A percentile compares a stretch with the other conserved stretches of the same genome.
These are phyloP conservation scores for Tricholoma sp. DNA, from an alignment of 768 basidiomycete genomes.

Conservation along the genomic window DNA sequence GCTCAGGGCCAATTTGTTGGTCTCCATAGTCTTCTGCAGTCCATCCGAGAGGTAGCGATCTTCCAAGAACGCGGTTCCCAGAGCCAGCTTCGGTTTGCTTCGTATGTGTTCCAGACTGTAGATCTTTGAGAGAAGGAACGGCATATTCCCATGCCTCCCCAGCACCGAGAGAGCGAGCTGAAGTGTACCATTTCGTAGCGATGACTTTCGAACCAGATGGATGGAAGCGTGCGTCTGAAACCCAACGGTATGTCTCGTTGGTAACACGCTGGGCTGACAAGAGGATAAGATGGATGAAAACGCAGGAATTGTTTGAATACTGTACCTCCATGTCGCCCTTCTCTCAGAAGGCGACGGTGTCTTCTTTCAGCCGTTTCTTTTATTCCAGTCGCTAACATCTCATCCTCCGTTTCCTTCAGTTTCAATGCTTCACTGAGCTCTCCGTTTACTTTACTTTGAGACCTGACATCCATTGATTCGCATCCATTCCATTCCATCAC, in stretches of 20 bases:
- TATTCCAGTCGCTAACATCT: constrained; percentile 42
- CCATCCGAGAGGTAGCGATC: constrained; percentile 60
- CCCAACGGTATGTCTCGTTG: constrained; percentile 71
- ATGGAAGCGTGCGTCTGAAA: constrained; percentile 68
- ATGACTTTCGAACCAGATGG: constrained; percentile 56
- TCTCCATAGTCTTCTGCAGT: constrained; percentile 51
- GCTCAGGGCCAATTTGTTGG: constrained; percentile 73
- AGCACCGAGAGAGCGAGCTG: constrained; percentile 56
- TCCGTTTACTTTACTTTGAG: constrained; percentile 15
- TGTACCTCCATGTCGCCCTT: constrained; percentile 50
- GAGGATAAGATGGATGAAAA: background rate
- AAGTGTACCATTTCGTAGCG: constrained; percentile 79
- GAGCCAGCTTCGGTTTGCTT: constrained; percentile 31
- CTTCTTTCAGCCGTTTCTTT: constrained; percentile 46
- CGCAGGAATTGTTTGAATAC: constrained; percentile 4
- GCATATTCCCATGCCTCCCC: constrained; percentile 71
- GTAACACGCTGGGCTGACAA: constrained; percentile 45
- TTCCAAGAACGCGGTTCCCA: constrained; percentile 52
- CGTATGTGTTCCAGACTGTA: constrained; percentile 13
- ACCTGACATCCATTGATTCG: constrained; percentile 49
- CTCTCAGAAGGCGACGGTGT: constrained; percentile 44
- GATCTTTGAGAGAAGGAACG: constrained; percentile 38
- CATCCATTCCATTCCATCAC: constrained; percentile 65
- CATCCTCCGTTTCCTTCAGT: constrained; percentile 37
- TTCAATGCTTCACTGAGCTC: constrained; percentile 32